These are phyloP conservation scores for Myxozyma sirexii DNA, from an alignment of 805 yeast species.

Conservation along the genomic window DNA sequence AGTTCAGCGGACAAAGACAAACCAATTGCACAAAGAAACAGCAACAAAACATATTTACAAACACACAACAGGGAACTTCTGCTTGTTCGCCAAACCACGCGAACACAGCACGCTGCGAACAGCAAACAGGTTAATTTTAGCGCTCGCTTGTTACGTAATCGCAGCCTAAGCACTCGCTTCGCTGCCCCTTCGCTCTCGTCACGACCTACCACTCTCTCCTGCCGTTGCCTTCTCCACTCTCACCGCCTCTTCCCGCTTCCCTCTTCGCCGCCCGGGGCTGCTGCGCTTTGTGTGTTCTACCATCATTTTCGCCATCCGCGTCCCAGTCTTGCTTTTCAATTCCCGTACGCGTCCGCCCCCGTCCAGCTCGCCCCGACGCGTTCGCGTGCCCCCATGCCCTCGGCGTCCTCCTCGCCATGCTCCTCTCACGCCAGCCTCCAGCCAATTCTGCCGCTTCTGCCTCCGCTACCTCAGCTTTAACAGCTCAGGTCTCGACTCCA, in stretches of 20 bases:
- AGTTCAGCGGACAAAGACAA: too few relatives aligned
- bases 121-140: background rate
- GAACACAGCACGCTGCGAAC: background rate
- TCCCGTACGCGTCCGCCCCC: background rate
- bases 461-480: background rate
- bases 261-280: background rate
- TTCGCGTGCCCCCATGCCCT: background rate
- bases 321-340: background rate
- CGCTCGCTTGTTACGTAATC: background rate
- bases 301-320: background rate
- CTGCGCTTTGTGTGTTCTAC: background rate
- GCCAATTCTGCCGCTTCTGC: background rate
- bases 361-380: constrained; percentile 6
- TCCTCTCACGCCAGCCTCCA: constrained; percentile 6
- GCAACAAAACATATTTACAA: too few relatives aligned
- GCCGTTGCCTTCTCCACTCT: background rate
- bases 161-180: background rate
- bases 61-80: too few relatives aligned
- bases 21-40: too few relatives aligned
- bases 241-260: constrained; percentile 2
- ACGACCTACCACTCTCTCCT: background rate
- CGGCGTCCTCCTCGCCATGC: background rate
- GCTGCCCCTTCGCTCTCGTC: constrained; percentile 5
- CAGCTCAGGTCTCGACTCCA: background rate
- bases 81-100: too few relatives aligned